Conservation (phyloP, 1,139 yeast species). For the Taphrina populina region DNA sequence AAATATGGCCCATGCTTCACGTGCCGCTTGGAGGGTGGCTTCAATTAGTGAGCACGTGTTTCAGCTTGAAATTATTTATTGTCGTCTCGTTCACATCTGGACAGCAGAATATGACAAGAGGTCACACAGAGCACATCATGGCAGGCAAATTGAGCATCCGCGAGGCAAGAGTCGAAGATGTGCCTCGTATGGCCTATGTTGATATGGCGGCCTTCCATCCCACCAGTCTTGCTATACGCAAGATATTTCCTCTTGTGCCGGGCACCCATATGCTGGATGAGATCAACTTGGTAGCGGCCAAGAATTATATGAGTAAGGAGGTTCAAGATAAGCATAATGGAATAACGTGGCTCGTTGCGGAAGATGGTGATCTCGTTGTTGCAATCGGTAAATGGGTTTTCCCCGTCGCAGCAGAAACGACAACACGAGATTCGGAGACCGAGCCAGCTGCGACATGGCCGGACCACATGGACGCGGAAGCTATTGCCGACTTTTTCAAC, state of each 20-base stretch:
- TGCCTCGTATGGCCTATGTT: not conserved
- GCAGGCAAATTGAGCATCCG: too few species aligned
- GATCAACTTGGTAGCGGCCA: not conserved
- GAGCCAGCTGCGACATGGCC: too few species aligned
- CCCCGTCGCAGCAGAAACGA: not conserved
- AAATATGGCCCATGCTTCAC: too few species aligned
- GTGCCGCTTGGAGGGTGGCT: too few species aligned
- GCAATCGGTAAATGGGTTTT: not conserved
- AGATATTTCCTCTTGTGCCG: not conserved
- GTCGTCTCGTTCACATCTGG: too few species aligned
- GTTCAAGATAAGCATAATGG: not conserved
- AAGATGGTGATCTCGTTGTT: not conserved
- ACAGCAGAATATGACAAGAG: too few species aligned
- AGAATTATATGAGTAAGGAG: not conserved
- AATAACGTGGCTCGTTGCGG: not conserved
- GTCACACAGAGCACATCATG: too few species aligned
- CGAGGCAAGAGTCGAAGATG: not conserved
- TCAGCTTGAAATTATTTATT: too few species aligned
- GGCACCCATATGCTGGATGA: not conserved
- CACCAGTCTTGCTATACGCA: not conserved
- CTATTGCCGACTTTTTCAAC: not conserved
- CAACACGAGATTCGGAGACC: not conserved
- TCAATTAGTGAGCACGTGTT: too few species aligned
- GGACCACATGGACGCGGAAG: not conserved
- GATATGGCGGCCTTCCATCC: constrained; percentile 2